These are phyloP conservation scores for Akanthomyces muscarius DNA, from an alignment of 2,329 filamentous ascomycete genomes.

Conservation along the genomic window DNA sequence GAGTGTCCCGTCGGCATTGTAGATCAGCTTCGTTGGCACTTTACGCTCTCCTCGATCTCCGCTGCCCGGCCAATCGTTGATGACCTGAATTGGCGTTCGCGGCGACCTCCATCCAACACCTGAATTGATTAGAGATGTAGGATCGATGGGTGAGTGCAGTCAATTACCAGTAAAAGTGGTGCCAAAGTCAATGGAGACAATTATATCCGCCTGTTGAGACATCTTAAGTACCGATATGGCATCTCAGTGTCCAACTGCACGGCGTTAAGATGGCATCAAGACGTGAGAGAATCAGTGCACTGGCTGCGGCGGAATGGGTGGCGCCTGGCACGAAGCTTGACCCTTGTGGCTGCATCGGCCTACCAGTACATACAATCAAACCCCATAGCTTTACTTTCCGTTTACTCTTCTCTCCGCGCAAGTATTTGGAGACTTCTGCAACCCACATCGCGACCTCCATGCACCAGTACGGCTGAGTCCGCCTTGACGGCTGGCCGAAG, in stretches of 20 bases:
- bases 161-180: slow-evolving; percentile 42
- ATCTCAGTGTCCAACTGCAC: not conserved
- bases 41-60: slow-evolving; percentile 52
- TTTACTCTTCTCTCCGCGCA: not conserved
- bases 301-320: not conserved
- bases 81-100: slow-evolving; percentile 39
- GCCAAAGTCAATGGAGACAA: slow-evolving; percentile 42
- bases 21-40: slow-evolving; percentile 49
- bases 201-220: slow-evolving; percentile 32
- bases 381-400: not conserved
- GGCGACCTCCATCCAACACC: slow-evolving; percentile 38
- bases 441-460: not conserved
- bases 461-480: not conserved
- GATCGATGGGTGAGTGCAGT: not conserved
- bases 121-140: slow-evolving; percentile 18
- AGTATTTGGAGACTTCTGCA: not conserved
- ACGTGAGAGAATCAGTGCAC: not conserved
- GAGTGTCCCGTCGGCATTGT: slow-evolving; percentile 37
- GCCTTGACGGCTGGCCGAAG: not conserved
- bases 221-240: slow-evolving; percentile 10
- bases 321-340: not conserved
- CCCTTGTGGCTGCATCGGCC: not conserved
- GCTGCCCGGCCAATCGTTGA: slow-evolving; percentile 52
- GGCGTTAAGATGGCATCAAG: not conserved
- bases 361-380: not conserved